Percentiles rank a stretch among this genome's conserved stretches.
Conservation (phyloP, 129 eudicot genomes). For the Arctium minus region DNA sequence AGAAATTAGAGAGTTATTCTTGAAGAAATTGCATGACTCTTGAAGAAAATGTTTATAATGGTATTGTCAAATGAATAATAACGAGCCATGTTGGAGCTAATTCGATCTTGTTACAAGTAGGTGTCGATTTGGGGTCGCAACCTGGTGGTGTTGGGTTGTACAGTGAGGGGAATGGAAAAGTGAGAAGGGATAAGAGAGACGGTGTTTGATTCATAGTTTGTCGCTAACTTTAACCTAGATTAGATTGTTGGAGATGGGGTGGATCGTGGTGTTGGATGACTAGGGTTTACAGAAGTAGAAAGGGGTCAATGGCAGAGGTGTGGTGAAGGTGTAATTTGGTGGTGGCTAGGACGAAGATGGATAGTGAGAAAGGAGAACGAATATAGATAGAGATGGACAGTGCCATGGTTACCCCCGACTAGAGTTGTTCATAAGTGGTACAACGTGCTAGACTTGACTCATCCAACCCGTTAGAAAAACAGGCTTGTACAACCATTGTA, state of each 20-base stretch:
- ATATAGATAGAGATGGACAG: no score
- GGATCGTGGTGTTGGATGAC: not conserved
- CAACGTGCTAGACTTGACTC: no score
- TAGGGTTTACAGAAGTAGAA: not conserved
- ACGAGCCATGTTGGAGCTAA: not conserved
- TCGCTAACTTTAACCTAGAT: not conserved
- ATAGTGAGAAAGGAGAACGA: no score
- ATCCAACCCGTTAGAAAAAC: no score
- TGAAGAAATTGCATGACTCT: not conserved
- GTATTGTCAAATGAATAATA: not conserved
- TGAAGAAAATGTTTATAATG: not conserved
- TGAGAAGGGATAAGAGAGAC: not conserved
- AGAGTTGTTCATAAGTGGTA: no score
- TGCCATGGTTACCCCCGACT: no score
- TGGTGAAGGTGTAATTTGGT: no score
- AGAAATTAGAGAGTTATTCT: not conserved
- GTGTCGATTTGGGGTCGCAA: not conserved
- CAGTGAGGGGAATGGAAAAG: not conserved
- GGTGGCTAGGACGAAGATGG: no score
- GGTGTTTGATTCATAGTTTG: not conserved
- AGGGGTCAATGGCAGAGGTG: no score
- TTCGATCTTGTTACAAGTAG: not conserved
- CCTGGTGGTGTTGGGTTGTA: not conserved
- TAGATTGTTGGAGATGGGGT: not conserved
- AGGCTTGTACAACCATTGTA: no score